A percentile compares a stretch with the other conserved stretches of the same genome.
Evolutionary conservation across 805 yeast species (phyloP).

Genomic region (Lipomyces kockii): DNA sequence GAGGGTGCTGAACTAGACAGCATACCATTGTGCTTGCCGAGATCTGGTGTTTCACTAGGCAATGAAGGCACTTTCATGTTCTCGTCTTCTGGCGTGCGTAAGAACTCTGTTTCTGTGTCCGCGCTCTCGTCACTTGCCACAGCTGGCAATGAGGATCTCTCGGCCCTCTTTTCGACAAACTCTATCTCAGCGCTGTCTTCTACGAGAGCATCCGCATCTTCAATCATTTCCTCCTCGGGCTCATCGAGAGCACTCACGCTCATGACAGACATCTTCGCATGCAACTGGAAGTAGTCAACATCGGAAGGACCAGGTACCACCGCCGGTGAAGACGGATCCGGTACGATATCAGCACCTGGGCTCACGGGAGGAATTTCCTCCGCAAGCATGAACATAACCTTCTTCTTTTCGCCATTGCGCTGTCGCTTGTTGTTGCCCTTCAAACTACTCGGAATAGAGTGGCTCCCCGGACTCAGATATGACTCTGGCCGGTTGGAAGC

Average conservation of each 20-base stretch:
- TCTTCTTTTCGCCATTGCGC: constrained; percentile 30
- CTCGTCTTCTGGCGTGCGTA: constrained; percentile 4
- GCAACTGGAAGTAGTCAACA: constrained; percentile 24
- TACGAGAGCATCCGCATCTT: constrained; percentile 8
- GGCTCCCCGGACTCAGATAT: neutral
- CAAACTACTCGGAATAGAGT: constrained; percentile 22
- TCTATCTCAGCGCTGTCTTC: constrained; percentile 1
- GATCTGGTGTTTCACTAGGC: neutral
- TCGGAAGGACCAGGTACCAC: neutral
- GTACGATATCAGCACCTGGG: constrained; percentile 29
- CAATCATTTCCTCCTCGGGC: constrained; percentile 23
- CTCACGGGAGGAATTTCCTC: constrained; percentile 34
- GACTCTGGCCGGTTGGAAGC: constrained; percentile 4
- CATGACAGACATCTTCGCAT: constrained; percentile 16
- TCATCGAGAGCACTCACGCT: constrained; percentile 2
- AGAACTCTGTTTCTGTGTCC: neutral
- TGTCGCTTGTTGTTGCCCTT: constrained; percentile 22
- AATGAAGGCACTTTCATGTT: neutral
- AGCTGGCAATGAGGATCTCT: neutral
- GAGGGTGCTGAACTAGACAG: constrained; percentile 9
- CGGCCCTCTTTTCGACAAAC: neutral
- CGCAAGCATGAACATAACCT: constrained; percentile 28
- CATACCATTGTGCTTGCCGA: neutral
- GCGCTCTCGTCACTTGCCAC: constrained; percentile 2
- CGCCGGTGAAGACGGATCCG: constrained; percentile 4